phyloP scores from a whole-genome alignment of 805 yeast genomes.

The Cyberlindnera samutprakarnensis region DNA sequence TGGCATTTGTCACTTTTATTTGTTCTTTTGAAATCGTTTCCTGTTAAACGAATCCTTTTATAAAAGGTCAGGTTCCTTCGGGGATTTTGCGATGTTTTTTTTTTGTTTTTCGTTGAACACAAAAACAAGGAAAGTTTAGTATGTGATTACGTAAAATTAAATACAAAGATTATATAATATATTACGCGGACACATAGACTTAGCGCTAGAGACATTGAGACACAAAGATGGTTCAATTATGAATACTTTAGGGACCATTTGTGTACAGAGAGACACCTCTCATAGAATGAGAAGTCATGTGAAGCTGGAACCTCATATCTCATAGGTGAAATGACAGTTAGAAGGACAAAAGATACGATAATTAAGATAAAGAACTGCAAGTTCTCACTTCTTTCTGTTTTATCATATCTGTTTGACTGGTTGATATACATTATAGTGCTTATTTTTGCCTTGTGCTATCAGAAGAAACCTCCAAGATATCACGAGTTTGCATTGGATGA shows the following conservation, averaged over 20 bases:
- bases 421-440: conserved; percentile 13
- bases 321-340: conserved; percentile 7
- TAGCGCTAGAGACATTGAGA: not conserved
- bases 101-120: no score
- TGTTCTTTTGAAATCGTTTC: no score
- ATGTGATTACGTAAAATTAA: no score
- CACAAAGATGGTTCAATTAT: not conserved
- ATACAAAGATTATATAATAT: no score
- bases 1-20: conserved; percentile 4
- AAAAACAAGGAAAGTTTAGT: not conserved
- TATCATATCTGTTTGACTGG: conserved; percentile 28
- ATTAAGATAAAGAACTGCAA: conserved; percentile 18
- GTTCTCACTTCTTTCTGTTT: conserved; percentile 22
- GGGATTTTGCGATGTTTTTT: no score
- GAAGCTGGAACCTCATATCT: no score
- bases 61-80: no score
- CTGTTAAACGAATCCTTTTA: no score
- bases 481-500: conserved; percentile 35
- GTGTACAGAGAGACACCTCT: no score
- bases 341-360: conserved; percentile 19
- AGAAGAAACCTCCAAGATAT: conserved; percentile 28
- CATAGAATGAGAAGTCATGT: no score
- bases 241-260: no score
- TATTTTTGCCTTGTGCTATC: conserved; percentile 22
- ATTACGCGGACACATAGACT: no score